Base-by-base conservation (phyloP, 2,329 filamentous ascomycete genomes). In the Ophiognomonia clavigignenti-juglandacearum region DNA sequence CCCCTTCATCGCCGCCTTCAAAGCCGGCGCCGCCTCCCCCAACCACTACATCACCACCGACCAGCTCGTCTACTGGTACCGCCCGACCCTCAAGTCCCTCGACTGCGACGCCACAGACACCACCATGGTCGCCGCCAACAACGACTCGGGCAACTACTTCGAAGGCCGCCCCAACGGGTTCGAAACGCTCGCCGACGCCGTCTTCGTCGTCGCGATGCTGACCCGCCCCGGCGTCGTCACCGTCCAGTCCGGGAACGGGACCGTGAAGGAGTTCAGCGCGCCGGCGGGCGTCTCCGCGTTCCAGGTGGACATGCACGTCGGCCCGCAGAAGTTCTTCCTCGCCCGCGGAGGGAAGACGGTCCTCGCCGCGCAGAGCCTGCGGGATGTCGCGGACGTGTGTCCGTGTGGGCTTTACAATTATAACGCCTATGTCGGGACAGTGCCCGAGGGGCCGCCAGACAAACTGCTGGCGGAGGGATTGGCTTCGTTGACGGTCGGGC, bases 321-420 rank as follows among this genome's bases (percentile, higher is more conserved):
- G 74, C 4, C 52, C 63, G 40, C 72, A 77, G 56, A 64, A 56
- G 18, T 80, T 80, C 45, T 60, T 62, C 1, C 64, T 79, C 5
- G 59, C 59, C 3, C 67, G 76, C 4, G 61, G 63, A 26, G 64
- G 63, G 1, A 45, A 63, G 32, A 66, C 61, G 0, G 64, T 77
- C 4, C 51, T 79, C 4, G 65, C 65, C 11, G 73, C 66, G 6
- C 72, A 68, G 0, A 73, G 74, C 9, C 57, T 71, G n/a, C 74
- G 73, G 60, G 67, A 77, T 32, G 70, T 80, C 31, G 62, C 65
- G 1, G 61, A 72, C 35, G 61, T 61, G 14, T 80, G 77, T 55
- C 59, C 69, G 16, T 78, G 72, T 48, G 73, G 75, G 4, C 64
- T 78, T 40, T 78, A 78, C 64, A 79, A 79, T 61, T 79, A 73